Percentiles rank a stretch among this genome's conserved stretches.
Conservation (phyloP, 2,329 filamentous ascomycete species). For the Coleophoma crateriformis region DNA sequence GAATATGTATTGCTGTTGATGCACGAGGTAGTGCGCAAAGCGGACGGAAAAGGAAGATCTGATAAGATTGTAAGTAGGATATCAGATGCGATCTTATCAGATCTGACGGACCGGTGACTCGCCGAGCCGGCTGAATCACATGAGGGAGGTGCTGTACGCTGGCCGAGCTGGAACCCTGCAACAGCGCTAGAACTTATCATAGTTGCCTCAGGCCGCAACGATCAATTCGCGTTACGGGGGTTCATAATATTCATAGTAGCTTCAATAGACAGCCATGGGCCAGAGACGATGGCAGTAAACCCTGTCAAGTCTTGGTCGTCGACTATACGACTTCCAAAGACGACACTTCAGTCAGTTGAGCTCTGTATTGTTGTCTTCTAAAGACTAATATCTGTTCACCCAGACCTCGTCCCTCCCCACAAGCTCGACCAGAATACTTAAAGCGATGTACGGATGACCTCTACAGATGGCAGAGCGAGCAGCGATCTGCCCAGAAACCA, state of each 20-base stretch:
- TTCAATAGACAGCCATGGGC: constrained; percentile 6
- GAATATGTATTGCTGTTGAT: no score
- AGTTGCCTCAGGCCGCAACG: neutral
- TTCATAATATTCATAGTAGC: neutral
- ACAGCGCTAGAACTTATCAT: no score
- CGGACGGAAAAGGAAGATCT: no score
- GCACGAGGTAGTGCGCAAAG: no score
- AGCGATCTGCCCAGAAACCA: constrained; percentile 30
- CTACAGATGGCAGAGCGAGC: constrained; percentile 73
- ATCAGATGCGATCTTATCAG: no score
- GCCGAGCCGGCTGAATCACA: no score
- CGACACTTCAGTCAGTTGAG: constrained; percentile 60
- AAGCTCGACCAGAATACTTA: constrained; percentile 53
- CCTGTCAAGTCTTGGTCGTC: constrained; percentile 60
- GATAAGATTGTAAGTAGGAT: no score
- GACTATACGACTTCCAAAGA: constrained; percentile 70
- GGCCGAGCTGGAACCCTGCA: no score
- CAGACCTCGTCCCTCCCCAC: constrained; percentile 30
- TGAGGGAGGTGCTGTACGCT: no score
- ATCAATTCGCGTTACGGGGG: neutral
- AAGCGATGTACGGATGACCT: constrained; percentile 78
- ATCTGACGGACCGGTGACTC: no score
- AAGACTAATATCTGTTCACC: neutral
- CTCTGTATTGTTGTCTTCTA: neutral
- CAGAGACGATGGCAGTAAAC: constrained; percentile 22